Percentiles rank a stretch among this genome's conserved stretches.
Conservation (phyloP, 495 filamentous ascomycete species). For the Xylaria bambusicola region DNA sequence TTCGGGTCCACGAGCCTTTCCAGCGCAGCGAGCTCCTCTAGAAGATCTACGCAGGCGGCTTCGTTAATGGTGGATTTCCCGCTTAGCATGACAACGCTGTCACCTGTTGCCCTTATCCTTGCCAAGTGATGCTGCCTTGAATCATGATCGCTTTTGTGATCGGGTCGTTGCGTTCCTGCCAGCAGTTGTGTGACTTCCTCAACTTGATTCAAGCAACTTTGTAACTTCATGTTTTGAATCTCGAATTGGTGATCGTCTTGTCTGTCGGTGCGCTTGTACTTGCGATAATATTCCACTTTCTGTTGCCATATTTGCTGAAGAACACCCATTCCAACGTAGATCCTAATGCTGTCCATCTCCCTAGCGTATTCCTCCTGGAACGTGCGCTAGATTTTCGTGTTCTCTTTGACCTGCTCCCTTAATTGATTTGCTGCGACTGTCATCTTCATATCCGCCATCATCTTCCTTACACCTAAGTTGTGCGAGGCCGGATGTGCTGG, state of each 20-base stretch:
- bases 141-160: conserved; percentile 18
- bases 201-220: conserved; percentile 27
- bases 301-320: conserved; percentile 35
- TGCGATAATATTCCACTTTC: conserved; percentile 27
- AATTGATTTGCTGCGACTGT: conserved; percentile 30
- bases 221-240: conserved; percentile 28
- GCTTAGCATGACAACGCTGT: conserved; percentile 19
- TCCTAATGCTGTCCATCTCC: conserved; percentile 27
- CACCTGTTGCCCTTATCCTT: conserved; percentile 24
- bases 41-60: conserved; percentile 27
- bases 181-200: conserved; percentile 25
- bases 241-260: conserved; percentile 28
- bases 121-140: conserved; percentile 25
- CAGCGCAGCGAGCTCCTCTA: conserved; percentile 26
- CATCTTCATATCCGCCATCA: conserved; percentile 27
- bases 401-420: conserved; percentile 28
- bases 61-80: conserved; percentile 20
- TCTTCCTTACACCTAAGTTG: not conserved
- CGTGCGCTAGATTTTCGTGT: conserved; percentile 27
- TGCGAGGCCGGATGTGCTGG: not conserved
- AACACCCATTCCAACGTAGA: conserved; percentile 28
- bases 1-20: conserved; percentile 29
- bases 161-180: conserved; percentile 9
- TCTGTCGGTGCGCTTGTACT: conserved; percentile 16
- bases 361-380: conserved; percentile 33